Base-by-base conservation (phyloP, 225 moss, liverwort and hornwort species). In the Bryoerythrophyllum caledonicum region DNA sequence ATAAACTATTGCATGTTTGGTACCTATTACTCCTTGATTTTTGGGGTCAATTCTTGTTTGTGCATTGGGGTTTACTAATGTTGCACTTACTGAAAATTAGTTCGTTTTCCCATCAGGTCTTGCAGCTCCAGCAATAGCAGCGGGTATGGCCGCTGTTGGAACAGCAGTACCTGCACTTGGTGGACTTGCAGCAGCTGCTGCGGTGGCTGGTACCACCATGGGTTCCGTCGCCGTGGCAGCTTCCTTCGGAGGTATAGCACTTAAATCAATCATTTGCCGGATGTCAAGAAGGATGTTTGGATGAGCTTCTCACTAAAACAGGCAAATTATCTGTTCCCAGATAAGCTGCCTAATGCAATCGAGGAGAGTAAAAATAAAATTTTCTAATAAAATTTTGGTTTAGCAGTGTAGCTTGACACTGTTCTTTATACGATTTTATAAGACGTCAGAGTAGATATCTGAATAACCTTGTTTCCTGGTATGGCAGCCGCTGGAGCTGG, bases 401-500 rank as follows among this genome's bases (percentile, higher is more conserved):
- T 40, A 7, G 52, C 58, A 26, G 57, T 72, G 32, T 63, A 79
- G 41, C 20, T 44, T 43, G 66, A 27, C 16, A 43, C 65, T 65
- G 44, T 25, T 48, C 13, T 71, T 21, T 52, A 68, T 59, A 60
- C 46, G 41, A 51, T 63, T 16, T 46, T 48, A 71, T 24, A 25
- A 57, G 71, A 62, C 60, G 56, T 75, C 17, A 40, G 34, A 51
- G 10, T 32, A 30, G 10, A 2, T 43, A 19, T 20, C 51, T 62
- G 34, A 75, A 56, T 27, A 34, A 38, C 34, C 6, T 60, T 40
- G 25, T 81, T 70, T 72, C 26, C 63, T 71, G 64, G 62, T 73
- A n/a, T 41, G 67, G 64, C 86, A 97, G 97, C 95, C 79, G 97
- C 97, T 85, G 97, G 97, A 83, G 97, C 97, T 79, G 97, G 97